A percentile compares a stretch with the other conserved stretches of the same genome.
These are phyloP conservation scores for Lotus japonicus DNA, from an alignment of 306 rosid species.

Conservation along the genomic window DNA sequence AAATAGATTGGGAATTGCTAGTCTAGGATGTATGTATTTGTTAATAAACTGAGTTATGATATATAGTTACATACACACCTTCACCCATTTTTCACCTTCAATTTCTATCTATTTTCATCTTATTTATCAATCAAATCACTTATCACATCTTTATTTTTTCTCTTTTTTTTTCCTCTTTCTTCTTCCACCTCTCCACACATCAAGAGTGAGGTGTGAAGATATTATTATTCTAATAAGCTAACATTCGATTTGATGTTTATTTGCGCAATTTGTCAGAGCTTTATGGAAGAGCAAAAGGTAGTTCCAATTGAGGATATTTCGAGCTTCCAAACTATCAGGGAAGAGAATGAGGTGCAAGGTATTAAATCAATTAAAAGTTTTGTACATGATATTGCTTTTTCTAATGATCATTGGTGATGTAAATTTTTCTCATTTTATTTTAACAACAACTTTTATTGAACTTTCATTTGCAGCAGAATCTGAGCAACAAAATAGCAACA, in stretches of 20 bases:
- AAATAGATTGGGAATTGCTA: not conserved
- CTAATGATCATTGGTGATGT: not conserved
- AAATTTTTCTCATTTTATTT: not conserved
- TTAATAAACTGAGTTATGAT: too few relatives aligned
- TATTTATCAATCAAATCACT: too few relatives aligned
- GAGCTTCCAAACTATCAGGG: slow-evolving; percentile 40
- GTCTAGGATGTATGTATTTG: not conserved
- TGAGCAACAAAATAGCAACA: slow-evolving; percentile 29
- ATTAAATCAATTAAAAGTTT: not conserved
- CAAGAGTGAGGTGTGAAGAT: too few relatives aligned
- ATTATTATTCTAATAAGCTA: too few relatives aligned
- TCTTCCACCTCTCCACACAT: too few relatives aligned
- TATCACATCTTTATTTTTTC: too few relatives aligned
- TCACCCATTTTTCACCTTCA: too few relatives aligned
- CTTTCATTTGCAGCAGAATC: slow-evolving; percentile 22
- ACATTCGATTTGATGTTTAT: not conserved
- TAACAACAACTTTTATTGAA: not conserved
- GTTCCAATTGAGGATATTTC: slow-evolving; percentile 63
- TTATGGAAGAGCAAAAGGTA: slow-evolving; percentile 64
- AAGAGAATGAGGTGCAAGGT: slow-evolving; percentile 60
- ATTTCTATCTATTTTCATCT: too few relatives aligned
- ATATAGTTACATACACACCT: too few relatives aligned
- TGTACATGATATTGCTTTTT: not conserved
- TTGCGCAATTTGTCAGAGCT: slow-evolving; percentile 39
- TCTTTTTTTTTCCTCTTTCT: too few relatives aligned